These are phyloP conservation scores for Dalbergia cochinchinensis DNA, from an alignment of 306 rosid species.

Conservation along the genomic window DNA sequence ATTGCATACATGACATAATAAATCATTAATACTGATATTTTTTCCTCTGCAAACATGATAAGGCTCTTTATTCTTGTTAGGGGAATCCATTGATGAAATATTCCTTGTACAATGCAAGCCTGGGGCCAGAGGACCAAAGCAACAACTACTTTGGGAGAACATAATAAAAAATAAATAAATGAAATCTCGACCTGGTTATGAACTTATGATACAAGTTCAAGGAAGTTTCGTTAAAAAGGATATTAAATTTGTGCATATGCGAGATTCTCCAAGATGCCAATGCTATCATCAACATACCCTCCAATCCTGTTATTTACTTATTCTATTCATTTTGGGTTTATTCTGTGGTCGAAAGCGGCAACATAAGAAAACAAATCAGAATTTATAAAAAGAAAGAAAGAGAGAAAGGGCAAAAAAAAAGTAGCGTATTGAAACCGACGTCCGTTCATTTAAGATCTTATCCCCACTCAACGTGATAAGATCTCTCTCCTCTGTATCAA, in stretches of 20 bases:
- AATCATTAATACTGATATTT: background rate
- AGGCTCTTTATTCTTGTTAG: background rate
- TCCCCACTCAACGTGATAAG: background rate
- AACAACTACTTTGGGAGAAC: background rate
- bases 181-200: background rate
- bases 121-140: background rate
- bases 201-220: background rate
- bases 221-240: background rate
- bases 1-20: background rate
- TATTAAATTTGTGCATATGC: background rate
- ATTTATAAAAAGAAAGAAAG: background rate
- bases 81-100: constrained; percentile 10
- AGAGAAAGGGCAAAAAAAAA: background rate
- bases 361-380: background rate
- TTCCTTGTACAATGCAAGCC: background rate
- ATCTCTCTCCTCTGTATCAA: constrained; percentile 5
- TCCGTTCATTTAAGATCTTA: background rate
- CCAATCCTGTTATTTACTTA: background rate
- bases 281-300: background rate
- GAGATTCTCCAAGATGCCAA: constrained; percentile 20
- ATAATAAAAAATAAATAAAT: background rate
- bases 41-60: no score
- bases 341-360: background rate
- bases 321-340: background rate
- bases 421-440: constrained; percentile 12